A percentile compares a stretch with the other conserved stretches of the same genome.
These are phyloP conservation scores for Candida glucosophila DNA, from an alignment of 1,139 yeast species.

Conservation along the genomic window DNA sequence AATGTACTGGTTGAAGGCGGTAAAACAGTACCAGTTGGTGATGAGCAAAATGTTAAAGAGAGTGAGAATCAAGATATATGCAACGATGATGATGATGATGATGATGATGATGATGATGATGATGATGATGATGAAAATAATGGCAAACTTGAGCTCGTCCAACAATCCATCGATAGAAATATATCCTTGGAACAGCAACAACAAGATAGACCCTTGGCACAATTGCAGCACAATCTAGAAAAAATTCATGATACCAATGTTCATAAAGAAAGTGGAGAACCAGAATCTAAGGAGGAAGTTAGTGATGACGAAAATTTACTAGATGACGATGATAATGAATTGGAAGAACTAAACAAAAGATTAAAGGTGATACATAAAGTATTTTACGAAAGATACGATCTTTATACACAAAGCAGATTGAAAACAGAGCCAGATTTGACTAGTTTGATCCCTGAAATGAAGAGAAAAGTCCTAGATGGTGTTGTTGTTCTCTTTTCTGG, in stretches of 20 bases:
- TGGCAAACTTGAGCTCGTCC: too few species aligned
- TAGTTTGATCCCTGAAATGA: slow-evolving; percentile 63
- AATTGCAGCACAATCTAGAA: slow-evolving; percentile 68
- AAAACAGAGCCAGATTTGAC: slow-evolving; percentile 48
- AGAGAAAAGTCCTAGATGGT: slow-evolving; percentile 57
- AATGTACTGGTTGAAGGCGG: slow-evolving; percentile 14
- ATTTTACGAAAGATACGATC: slow-evolving; percentile 48
- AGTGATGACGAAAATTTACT: slow-evolving; percentile 50
- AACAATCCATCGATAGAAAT: slow-evolving; percentile 49
- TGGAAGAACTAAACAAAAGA: slow-evolving; percentile 54
- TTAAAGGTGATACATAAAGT: slow-evolving; percentile 54
- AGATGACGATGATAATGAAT: slow-evolving; percentile 75
- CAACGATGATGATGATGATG: slow-evolving; percentile 35
- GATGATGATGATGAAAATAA: slow-evolving; percentile 36
- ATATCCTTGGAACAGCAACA: slow-evolving; percentile 59
- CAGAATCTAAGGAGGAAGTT: slow-evolving; percentile 17
- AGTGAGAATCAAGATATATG: slow-evolving; percentile 27
- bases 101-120: slow-evolving; percentile 14
- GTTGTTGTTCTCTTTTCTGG: slow-evolving; percentile 78
- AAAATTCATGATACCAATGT: slow-evolving; percentile 29
- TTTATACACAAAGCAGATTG: slow-evolving; percentile 6
- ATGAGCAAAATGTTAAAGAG: slow-evolving; percentile 6
- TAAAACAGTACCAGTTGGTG: too few species aligned
- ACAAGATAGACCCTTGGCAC: slow-evolving; percentile 74
- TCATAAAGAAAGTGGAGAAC: too few species aligned